phyloP scores from a whole-genome alignment of 2,329 filamentous ascomycete genomes.

The Parascedosporium putredinis region DNA sequence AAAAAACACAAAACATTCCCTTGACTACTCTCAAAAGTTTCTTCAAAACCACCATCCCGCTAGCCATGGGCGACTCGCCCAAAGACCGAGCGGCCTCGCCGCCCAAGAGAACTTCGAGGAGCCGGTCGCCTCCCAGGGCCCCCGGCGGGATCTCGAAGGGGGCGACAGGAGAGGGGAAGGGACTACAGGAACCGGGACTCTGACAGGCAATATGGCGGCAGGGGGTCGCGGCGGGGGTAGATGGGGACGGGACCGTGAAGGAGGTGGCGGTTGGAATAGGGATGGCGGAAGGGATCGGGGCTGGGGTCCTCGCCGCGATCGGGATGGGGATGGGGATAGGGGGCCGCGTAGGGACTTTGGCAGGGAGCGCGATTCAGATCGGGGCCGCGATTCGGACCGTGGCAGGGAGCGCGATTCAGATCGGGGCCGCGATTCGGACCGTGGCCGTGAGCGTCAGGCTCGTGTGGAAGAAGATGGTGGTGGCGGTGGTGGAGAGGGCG shows the following conservation, averaged over 20 bases:
- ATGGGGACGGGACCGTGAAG: not conserved
- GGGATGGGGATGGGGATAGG: constrained; percentile 7
- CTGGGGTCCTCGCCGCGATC: not conserved
- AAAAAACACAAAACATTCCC: not conserved
- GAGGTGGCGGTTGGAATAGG: not conserved
- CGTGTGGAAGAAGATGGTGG: not conserved
- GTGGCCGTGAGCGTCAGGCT: too few relatives aligned
- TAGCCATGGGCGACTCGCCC: not conserved
- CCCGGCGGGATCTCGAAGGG: too few relatives aligned
- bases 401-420: constrained; percentile 15
- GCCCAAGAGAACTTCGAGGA: not conserved
- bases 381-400: constrained; percentile 11
- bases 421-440: constrained; percentile 21
- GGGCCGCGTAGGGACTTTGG: constrained; percentile 11
- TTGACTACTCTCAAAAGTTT: too few relatives aligned
- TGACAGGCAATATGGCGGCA: not conserved
- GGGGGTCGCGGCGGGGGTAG: too few relatives aligned
- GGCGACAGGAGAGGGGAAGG: not conserved
- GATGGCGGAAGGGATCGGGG: not conserved
- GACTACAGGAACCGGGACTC: not conserved
- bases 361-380: not conserved
- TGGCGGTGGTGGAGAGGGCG: not conserved
- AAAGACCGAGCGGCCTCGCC: not conserved
- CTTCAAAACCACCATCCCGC: too few relatives aligned
- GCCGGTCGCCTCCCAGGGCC: too few relatives aligned